Evolutionary conservation across 1,284 basidiomycete species (phyloP).

Genomic region (Tilletia walkeri): DNA sequence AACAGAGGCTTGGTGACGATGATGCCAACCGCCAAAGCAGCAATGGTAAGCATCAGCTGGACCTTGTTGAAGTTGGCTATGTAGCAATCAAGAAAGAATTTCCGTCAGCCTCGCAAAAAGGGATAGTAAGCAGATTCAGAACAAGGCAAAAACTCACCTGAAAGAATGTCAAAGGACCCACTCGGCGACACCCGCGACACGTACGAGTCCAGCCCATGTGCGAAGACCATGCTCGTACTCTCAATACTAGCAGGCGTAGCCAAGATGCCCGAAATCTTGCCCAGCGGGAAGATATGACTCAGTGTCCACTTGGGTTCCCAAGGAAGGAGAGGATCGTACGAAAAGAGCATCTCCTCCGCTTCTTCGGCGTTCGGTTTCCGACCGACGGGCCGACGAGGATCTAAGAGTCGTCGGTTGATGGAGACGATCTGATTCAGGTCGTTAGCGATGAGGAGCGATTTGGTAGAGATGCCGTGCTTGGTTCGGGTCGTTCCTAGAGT

Average conservation of each 20-base stretch:
- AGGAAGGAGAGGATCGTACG: constrained; percentile 76
- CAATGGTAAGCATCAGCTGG: constrained; percentile 81
- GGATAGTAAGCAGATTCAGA: not conserved
- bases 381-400: constrained; percentile 74
- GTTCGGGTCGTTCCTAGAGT: constrained; percentile 69
- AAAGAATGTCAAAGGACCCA: constrained; percentile 82
- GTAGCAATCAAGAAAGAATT: not conserved
- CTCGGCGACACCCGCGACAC: constrained; percentile 78
- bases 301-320: constrained; percentile 72
- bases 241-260: constrained; percentile 83
- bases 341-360: constrained; percentile 77
- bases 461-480: constrained; percentile 80
- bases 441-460: constrained; percentile 86
- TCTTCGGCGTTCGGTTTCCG: constrained; percentile 75
- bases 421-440: constrained; percentile 71
- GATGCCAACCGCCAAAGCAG: constrained; percentile 71
- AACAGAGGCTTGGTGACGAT: constrained; percentile 61
- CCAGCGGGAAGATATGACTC: constrained; percentile 67
- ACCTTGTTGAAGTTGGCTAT: constrained; percentile 74
- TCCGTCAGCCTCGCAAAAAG: no score
- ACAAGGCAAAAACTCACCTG: constrained; percentile 53
- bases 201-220: constrained; percentile 83
- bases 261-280: constrained; percentile 58
- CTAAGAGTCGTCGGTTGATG: constrained; percentile 72
- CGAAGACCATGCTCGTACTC: constrained; percentile 84